Evolutionary conservation across 202 grass and related monocot species (phyloP).

Genomic region (Brachypodium distachyon): DNA sequence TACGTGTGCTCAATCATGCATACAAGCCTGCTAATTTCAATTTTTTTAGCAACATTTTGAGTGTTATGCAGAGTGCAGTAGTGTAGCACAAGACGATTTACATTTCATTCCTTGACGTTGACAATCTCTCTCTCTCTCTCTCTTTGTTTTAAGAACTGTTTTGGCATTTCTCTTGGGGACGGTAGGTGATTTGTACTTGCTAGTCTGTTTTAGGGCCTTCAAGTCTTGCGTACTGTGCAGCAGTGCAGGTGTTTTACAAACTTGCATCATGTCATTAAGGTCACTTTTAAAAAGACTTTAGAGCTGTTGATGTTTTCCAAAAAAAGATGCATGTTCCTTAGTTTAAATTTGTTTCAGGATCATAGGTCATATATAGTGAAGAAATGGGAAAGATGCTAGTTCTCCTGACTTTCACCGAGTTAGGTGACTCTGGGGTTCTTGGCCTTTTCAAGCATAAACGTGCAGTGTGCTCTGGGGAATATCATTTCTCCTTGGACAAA

Average conservation of each 20-base stretch:
- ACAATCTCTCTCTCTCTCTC: no score
- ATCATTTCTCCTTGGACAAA: neutral
- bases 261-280: neutral
- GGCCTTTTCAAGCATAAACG: neutral
- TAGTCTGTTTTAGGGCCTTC: neutral
- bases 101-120: neutral
- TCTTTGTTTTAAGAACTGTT: no score
- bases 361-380: neutral
- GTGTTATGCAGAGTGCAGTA: neutral
- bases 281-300: neutral
- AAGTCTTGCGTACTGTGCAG: neutral
- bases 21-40: no score
- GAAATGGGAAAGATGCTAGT: neutral
- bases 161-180: neutral
- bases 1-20: neutral
- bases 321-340: neutral
- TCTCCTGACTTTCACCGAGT: neutral
- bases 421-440: neutral
- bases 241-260: neutral
- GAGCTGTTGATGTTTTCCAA: neutral
- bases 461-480: no score
- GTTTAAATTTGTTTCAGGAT: neutral
- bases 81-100: neutral
- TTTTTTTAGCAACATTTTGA: neutral
- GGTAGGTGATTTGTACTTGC: neutral